These are phyloP conservation scores for Orychophragmus violaceus DNA, from an alignment of 345 rosid genomes.

Conservation along the genomic window DNA sequence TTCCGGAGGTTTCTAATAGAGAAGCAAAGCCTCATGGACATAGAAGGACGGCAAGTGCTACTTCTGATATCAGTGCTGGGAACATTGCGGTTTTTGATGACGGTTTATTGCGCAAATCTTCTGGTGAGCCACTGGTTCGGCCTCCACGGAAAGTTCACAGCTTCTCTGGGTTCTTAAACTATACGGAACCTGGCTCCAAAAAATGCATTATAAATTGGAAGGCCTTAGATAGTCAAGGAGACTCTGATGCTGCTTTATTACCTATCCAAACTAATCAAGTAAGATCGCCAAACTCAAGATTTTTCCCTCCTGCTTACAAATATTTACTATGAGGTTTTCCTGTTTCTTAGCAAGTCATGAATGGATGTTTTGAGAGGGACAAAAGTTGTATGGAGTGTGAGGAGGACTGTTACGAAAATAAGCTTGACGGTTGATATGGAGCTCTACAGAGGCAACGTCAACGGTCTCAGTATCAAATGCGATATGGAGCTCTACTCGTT, in stretches of 20 bases:
- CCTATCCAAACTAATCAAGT: conserved; percentile 49
- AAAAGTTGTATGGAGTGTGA: conserved; percentile 63
- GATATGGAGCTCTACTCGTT: too few relatives aligned
- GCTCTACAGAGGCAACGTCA: conserved; percentile 69
- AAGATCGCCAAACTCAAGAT: conserved; percentile 8
- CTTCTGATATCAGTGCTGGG: too few relatives aligned
- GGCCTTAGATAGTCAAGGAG: too few relatives aligned
- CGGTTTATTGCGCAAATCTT: conserved; percentile 26
- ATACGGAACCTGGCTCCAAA: conserved; percentile 50
- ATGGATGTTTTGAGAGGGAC: too few relatives aligned
- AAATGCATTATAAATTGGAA: conserved; percentile 65
- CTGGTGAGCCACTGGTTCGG: too few relatives aligned
- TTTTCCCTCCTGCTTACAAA: not conserved
- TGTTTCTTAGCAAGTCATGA: conserved; percentile 36
- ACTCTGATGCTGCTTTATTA: too few relatives aligned
- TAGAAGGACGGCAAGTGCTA: too few relatives aligned
- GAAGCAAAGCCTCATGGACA: too few relatives aligned
- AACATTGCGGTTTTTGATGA: conserved; percentile 48
- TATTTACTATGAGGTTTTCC: not conserved
- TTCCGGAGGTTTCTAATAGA: conserved; percentile 20
- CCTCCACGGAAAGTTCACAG: conserved; percentile 66
- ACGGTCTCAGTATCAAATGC: conserved; percentile 78
- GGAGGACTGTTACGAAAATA: conserved; percentile 64
- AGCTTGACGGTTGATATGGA: conserved; percentile 80
- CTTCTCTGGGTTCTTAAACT: conserved; percentile 48